Evolutionary conservation across 345 rosid species (phyloP).

Genomic region (Hibiscus mutabilis): DNA sequence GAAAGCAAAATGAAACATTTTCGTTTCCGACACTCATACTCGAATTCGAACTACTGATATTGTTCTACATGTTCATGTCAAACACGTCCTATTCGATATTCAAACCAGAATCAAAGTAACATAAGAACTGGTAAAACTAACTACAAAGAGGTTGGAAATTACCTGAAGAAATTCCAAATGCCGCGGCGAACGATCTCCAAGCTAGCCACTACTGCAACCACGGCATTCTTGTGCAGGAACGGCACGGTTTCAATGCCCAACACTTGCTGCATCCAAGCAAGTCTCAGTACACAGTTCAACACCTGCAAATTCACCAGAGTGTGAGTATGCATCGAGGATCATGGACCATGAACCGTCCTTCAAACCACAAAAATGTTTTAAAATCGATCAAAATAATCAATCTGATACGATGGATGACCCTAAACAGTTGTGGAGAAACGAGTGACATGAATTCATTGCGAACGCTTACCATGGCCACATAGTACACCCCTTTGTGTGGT

Average conservation of each 20-base stretch:
- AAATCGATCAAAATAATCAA: too few species aligned
- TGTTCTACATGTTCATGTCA: neutral
- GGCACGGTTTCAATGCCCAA: constrained; percentile 49
- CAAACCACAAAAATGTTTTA: too few species aligned
- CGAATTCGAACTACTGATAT: too few species aligned
- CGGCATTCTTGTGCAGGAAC: constrained; percentile 44
- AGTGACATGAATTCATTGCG: too few species aligned
- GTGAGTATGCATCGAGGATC: neutral
- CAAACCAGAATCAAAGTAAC: neutral
- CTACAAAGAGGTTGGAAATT: neutral
- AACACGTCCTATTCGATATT: too few species aligned
- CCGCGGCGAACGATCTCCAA: constrained; percentile 81
- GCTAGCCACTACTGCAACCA: constrained; percentile 45
- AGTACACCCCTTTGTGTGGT: constrained; percentile 51
- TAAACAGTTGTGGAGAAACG: too few species aligned
- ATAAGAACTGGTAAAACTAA: neutral
- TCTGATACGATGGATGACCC: too few species aligned
- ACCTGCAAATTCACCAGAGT: constrained; percentile 32
- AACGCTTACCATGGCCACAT: constrained; percentile 50
- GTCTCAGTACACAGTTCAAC: constrained; percentile 55
- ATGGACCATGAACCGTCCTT: too few species aligned
- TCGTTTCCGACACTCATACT: too few species aligned
- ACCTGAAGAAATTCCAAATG: constrained; percentile 91
- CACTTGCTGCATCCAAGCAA: constrained; percentile 75
- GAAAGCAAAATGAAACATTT: too few species aligned